Evolutionary conservation across 257 asterid genomes (phyloP).

Genomic region (Capsicum chinense): DNA sequence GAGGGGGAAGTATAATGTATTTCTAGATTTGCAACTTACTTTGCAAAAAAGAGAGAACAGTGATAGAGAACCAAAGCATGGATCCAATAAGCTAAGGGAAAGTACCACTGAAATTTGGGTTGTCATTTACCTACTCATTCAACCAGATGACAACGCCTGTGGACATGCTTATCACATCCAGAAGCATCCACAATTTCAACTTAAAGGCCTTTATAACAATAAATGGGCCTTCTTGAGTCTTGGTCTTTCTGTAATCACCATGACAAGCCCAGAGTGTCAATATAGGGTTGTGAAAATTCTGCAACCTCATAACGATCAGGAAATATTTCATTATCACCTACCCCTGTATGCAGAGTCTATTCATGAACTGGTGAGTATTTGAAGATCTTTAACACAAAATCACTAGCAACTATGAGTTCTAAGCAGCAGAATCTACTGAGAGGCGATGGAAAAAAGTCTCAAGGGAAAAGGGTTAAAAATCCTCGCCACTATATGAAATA

Average conservation of each 20-base stretch:
- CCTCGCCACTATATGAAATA: no score
- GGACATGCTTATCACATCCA: conserved; percentile 43
- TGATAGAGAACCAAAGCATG: conserved; percentile 32
- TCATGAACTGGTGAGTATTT: conserved; percentile 7
- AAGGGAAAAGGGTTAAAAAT: no score
- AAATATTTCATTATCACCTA: conserved; percentile 65
- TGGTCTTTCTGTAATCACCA: conserved; percentile 59
- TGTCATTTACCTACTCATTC: no score
- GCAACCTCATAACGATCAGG: conserved; percentile 56
- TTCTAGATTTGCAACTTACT: conserved; percentile 46
- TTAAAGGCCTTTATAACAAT: conserved; percentile 55
- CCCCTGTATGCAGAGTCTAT: conserved; percentile 68
- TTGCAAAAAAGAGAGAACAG: conserved; percentile 53
- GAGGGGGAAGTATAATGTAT: not conserved
- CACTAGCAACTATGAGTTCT: no score
- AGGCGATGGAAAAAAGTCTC: no score
- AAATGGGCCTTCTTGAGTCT: conserved; percentile 39
- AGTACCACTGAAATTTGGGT: no score
- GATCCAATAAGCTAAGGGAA: no score
- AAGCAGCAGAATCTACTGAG: no score
- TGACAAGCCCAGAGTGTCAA: conserved; percentile 60
- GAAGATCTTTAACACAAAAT: not conserved
- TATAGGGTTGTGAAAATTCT: conserved; percentile 66
- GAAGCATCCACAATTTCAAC: conserved; percentile 54
- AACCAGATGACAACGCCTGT: no score